Percentiles rank a stretch among this genome's conserved stretches.
phyloP scores from a whole-genome alignment of 1,139 yeast species.

The Hansenula sp. region DNA sequence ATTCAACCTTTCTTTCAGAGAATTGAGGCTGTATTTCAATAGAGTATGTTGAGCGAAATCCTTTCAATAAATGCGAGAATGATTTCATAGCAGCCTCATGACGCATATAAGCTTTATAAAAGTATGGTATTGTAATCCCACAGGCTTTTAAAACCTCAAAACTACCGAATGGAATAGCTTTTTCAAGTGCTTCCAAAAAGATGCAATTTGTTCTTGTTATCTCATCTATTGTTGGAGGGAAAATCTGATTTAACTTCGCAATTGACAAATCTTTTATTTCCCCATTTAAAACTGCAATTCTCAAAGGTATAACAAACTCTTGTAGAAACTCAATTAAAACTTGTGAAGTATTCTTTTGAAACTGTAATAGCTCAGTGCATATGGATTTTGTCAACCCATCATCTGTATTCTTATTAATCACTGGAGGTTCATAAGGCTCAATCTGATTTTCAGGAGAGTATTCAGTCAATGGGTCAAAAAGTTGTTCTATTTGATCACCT shows the following conservation, averaged over 20 bases:
- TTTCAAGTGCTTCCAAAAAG: slow-evolving; percentile 65
- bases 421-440: slow-evolving; percentile 42
- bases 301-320: slow-evolving; percentile 71
- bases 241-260: slow-evolving; percentile 64
- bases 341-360: slow-evolving; percentile 73
- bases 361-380: slow-evolving; percentile 58
- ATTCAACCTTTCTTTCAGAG: slow-evolving; percentile 58
- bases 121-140: slow-evolving; percentile 78
- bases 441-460: slow-evolving; percentile 83
- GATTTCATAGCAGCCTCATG: slow-evolving; percentile 87
- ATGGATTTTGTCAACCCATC: slow-evolving; percentile 39
- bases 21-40: slow-evolving; percentile 29
- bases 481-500: slow-evolving; percentile 82
- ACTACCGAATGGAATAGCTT: slow-evolving; percentile 64
- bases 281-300: slow-evolving; percentile 62
- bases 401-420: slow-evolving; percentile 17
- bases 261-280: slow-evolving; percentile 47
- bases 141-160: slow-evolving; percentile 75
- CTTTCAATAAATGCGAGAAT: slow-evolving; percentile 35
- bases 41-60: slow-evolving; percentile 26
- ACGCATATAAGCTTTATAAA: slow-evolving; percentile 86
- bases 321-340: slow-evolving; percentile 71
- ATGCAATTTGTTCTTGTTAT: slow-evolving; percentile 85
- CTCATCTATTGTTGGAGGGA: slow-evolving; percentile 95
- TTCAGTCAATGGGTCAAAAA: slow-evolving; percentile 85